These are phyloP conservation scores for Monosporascus sp. DNA, from an alignment of 2,329 filamentous ascomycete genomes.

Conservation along the genomic window DNA sequence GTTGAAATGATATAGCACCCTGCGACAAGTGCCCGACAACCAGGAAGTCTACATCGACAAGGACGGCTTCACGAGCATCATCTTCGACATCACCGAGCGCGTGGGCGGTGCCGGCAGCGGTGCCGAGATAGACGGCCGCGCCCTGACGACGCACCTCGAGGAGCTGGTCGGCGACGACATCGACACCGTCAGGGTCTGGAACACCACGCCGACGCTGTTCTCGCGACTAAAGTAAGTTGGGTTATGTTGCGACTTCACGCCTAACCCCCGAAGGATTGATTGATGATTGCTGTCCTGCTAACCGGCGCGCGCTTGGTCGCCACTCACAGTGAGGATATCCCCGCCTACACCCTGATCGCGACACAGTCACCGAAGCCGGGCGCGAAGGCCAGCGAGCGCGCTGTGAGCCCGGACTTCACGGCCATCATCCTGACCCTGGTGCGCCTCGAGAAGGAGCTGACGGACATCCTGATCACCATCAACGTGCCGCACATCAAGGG, in stretches of 20 bases:
- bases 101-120: slow-evolving; percentile 51
- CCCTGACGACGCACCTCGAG: slow-evolving; percentile 62
- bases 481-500: slow-evolving; percentile 81
- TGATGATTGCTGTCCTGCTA: background rate
- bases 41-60: slow-evolving; percentile 90
- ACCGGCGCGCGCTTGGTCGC: slow-evolving; percentile 1
- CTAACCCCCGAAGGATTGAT: background rate
- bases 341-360: slow-evolving; percentile 65
- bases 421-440: slow-evolving; percentile 73
- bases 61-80: slow-evolving; percentile 77
- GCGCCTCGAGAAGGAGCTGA: slow-evolving; percentile 66
- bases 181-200: slow-evolving; percentile 61
- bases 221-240: slow-evolving; percentile 45
- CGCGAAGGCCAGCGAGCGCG: slow-evolving; percentile 31
- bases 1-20: slow-evolving; percentile 41
- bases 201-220: slow-evolving; percentile 56
- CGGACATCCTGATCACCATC: slow-evolving; percentile 79
- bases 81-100: slow-evolving; percentile 85
- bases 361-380: slow-evolving; percentile 47
- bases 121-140: slow-evolving; percentile 61
- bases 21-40: slow-evolving; percentile 75
- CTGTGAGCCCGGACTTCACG: slow-evolving; percentile 51
- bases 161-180: slow-evolving; percentile 62
- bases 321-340: slow-evolving; percentile 39
- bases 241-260: background rate